These are phyloP conservation scores for Themeda triandra DNA, from an alignment of 176 grass and related monocot species.

Conservation along the genomic window DNA sequence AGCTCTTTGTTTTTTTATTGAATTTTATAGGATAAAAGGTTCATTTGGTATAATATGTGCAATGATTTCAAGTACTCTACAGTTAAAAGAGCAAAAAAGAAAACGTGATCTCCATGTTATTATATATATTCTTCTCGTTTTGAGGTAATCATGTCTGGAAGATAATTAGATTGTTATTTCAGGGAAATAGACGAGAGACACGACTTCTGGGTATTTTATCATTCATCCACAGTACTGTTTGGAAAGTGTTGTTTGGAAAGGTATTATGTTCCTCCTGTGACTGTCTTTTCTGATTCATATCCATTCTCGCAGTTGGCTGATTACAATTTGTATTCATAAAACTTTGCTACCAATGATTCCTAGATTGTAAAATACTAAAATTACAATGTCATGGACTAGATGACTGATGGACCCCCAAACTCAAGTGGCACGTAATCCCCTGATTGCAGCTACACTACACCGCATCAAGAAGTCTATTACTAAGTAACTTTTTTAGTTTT, in stretches of 20 bases:
- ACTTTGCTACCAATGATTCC: neutral
- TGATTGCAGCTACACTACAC: neutral
- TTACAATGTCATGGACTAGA: neutral
- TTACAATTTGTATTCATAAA: neutral
- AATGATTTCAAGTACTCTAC: neutral
- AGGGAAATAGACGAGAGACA: slow-evolving; percentile 97
- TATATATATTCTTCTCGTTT: neutral
- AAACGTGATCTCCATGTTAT: neutral
- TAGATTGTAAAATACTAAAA: neutral
- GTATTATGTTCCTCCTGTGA: slow-evolving; percentile 38
- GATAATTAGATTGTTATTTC: slow-evolving; percentile 28
- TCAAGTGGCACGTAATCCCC: neutral
- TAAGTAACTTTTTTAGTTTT: neutral
- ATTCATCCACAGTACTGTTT: slow-evolving; percentile 96
- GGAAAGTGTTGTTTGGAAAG: slow-evolving; percentile 99
- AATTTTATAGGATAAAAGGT: slow-evolving; percentile 31
- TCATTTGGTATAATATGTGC: slow-evolving; percentile 41
- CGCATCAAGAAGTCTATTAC: neutral
- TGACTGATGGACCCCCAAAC: neutral
- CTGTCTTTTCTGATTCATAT: slow-evolving; percentile 22
- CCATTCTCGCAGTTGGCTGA: slow-evolving; percentile 5
- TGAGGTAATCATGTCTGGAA: neutral
- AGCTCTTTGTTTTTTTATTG: neutral
- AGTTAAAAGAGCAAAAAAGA: too few relatives aligned
- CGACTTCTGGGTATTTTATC: slow-evolving; percentile 82